These are phyloP conservation scores for Phaeosphaeriaceae sp. DNA, from an alignment of 2,329 filamentous ascomycete genomes.

Conservation along the genomic window DNA sequence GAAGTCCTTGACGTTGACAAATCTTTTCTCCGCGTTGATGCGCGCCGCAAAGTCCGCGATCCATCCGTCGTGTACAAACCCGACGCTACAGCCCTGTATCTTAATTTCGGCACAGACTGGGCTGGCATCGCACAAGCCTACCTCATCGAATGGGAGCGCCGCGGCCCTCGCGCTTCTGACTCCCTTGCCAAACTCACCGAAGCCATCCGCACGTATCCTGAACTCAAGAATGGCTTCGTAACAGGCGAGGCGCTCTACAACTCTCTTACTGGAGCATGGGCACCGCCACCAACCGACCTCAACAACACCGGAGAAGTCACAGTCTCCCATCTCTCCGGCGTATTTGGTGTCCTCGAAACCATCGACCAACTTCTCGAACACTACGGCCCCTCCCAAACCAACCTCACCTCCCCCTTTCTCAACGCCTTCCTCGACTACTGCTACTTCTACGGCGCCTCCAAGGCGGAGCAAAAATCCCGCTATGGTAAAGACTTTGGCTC, in stretches of 20 bases:
- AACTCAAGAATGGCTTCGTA: slow-evolving; percentile 66
- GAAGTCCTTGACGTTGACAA: slow-evolving; percentile 62
- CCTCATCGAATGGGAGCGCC: slow-evolving; percentile 68
- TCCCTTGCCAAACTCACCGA: slow-evolving; percentile 59
- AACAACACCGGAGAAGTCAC: slow-evolving; percentile 60
- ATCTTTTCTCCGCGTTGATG: slow-evolving; percentile 63
- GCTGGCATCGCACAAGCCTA: slow-evolving; percentile 64
- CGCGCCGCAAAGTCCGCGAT: slow-evolving; percentile 65
- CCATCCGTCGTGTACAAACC: slow-evolving; percentile 59
- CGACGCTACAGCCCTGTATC: slow-evolving; percentile 53
- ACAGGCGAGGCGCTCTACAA: slow-evolving; percentile 64
- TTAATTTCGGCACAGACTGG: slow-evolving; percentile 68
- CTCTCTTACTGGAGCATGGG: slow-evolving; percentile 58
- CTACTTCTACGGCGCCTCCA: slow-evolving; percentile 62
- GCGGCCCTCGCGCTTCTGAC: slow-evolving; percentile 62
- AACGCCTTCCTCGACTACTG: slow-evolving; percentile 68
- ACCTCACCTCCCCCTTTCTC: slow-evolving; percentile 60
- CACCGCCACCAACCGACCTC: slow-evolving; percentile 62
- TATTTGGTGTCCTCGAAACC: slow-evolving; percentile 68
- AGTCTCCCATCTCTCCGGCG: slow-evolving; percentile 64
- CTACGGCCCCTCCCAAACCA: slow-evolving; percentile 44
- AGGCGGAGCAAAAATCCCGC: slow-evolving; percentile 59
- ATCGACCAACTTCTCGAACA: slow-evolving; percentile 64
- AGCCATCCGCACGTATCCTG: slow-evolving; percentile 61
- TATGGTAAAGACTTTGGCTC: slow-evolving; percentile 61